These are phyloP conservation scores for Saccharomyces hybrid DNA, from an alignment of 1,139 yeast genomes.

Conservation along the genomic window DNA sequence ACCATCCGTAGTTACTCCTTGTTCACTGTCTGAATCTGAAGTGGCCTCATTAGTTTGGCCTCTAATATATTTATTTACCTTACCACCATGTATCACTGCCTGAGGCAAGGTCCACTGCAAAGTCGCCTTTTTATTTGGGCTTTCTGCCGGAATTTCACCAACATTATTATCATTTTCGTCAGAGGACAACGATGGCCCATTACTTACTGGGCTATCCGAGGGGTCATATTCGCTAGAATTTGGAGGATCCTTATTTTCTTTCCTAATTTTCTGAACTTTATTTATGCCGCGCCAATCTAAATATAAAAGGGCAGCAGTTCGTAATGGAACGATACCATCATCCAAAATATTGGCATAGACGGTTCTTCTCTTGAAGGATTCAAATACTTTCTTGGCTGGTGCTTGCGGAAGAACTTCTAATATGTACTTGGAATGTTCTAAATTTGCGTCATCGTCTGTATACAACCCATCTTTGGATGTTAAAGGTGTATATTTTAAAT, in stretches of 20 bases:
- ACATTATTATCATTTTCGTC: slow-evolving; percentile 10
- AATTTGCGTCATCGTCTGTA: slow-evolving; percentile 1
- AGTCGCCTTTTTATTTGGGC: slow-evolving; percentile 22
- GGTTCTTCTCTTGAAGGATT: slow-evolving; percentile 44
- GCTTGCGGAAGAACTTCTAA: slow-evolving; percentile 47
- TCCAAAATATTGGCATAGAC: slow-evolving; percentile 50
- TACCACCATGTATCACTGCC: slow-evolving; percentile 20
- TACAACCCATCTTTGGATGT: slow-evolving; percentile 23
- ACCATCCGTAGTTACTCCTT: slow-evolving; percentile 6
- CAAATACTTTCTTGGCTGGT: slow-evolving; percentile 44
- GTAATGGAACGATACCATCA: slow-evolving; percentile 56
- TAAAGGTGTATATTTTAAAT: slow-evolving; percentile 35
- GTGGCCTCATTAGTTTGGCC: slow-evolving; percentile 25
- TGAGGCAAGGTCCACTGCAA: slow-evolving; percentile 24
- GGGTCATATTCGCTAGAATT: not conserved
- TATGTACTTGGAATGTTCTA: slow-evolving; percentile 36
- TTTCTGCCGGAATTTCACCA: slow-evolving; percentile 35
- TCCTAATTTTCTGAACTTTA: slow-evolving; percentile 41
- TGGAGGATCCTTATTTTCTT: not conserved
- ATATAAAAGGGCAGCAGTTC: slow-evolving; percentile 50
- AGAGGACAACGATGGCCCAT: not conserved
- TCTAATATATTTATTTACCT: slow-evolving; percentile 28
- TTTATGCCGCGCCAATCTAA: slow-evolving; percentile 54
- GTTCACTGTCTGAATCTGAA: slow-evolving; percentile 18
- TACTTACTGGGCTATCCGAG: slow-evolving; percentile 1